phyloP scores from a whole-genome alignment of 2,329 filamentous ascomycete genomes.

The Aureobasidium sp. region DNA sequence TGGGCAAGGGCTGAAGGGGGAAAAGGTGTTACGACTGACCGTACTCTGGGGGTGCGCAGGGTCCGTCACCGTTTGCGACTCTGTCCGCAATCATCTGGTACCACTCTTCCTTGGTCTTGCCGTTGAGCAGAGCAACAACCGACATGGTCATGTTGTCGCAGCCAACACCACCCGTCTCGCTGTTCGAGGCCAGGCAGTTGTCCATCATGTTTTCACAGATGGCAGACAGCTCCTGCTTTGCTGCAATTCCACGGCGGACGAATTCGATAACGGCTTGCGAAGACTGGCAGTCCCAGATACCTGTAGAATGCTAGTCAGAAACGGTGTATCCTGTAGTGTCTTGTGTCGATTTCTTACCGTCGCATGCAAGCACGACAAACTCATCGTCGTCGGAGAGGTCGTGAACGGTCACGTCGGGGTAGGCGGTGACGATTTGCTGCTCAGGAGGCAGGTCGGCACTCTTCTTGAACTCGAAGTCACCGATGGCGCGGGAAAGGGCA shows the following conservation, averaged over 20 bases:
- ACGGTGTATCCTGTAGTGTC: neutral
- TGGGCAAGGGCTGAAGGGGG: slow-evolving; percentile 7
- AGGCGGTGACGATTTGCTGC: slow-evolving; percentile 96
- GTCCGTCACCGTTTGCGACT: slow-evolving; percentile 92
- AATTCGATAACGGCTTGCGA: slow-evolving; percentile 97
- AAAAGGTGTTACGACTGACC: slow-evolving; percentile 60
- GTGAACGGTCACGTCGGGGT: slow-evolving; percentile 86
- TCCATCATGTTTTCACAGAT: slow-evolving; percentile 99
- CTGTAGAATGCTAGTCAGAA: slow-evolving; percentile 40
- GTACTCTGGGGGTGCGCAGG: slow-evolving; percentile 98
- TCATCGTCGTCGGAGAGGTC: slow-evolving; percentile 90
- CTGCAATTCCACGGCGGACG: slow-evolving; percentile 88
- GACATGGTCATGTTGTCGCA: slow-evolving; percentile 99
- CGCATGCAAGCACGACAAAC: slow-evolving; percentile 86
- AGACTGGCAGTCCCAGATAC: slow-evolving; percentile 99
- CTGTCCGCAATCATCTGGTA: slow-evolving; percentile 91
- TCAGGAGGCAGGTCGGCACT: slow-evolving; percentile 94
- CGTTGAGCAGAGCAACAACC: slow-evolving; percentile 79
- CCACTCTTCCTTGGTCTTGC: slow-evolving; percentile 94
- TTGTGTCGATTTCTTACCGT: slow-evolving; percentile 53
- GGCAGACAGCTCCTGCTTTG: slow-evolving; percentile 86
- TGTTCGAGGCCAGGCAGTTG: slow-evolving; percentile 96
- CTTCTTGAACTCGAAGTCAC: slow-evolving; percentile 99
- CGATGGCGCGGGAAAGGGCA: slow-evolving; percentile 90
- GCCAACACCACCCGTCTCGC: slow-evolving; percentile 92